A percentile compares a stretch with the other conserved stretches of the same genome.
These are phyloP conservation scores for Cercospora zeae-maydis DNA, from an alignment of 2,329 filamentous ascomycete genomes.

Conservation along the genomic window DNA sequence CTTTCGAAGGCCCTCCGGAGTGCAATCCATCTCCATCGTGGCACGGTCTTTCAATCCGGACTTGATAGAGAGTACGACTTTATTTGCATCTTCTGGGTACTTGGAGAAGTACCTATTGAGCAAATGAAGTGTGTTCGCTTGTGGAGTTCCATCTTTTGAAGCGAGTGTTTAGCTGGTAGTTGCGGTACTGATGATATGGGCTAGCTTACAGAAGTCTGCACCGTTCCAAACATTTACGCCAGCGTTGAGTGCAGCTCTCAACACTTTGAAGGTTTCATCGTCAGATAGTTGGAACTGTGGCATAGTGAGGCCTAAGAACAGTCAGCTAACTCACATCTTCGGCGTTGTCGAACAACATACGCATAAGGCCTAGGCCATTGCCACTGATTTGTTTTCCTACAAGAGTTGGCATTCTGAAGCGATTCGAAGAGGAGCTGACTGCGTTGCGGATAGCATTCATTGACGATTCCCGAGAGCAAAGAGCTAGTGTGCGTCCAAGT, in stretches of 20 bases:
- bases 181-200: background rate
- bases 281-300: background rate
- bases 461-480: background rate
- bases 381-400: background rate
- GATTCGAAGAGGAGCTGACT: background rate
- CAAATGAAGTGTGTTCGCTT: slow-evolving; percentile 41
- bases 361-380: background rate
- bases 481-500: background rate
- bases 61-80: slow-evolving; percentile 49
- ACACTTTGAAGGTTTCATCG: background rate
- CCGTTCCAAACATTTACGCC: background rate
- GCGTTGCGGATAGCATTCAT: background rate
- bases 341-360: background rate
- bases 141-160: slow-evolving; percentile 38
- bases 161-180: background rate
- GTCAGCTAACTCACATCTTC: background rate
- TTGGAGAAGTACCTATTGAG: slow-evolving; percentile 48
- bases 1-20: background rate
- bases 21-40: slow-evolving; percentile 17
- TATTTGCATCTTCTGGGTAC: slow-evolving; percentile 48
- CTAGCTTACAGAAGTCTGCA: background rate
- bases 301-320: background rate
- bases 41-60: slow-evolving; percentile 40
- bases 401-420: background rate
- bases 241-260: background rate